Conservation (phyloP, 2,329 filamentous ascomycete species). For the Cercospora zeae-maydis region DNA sequence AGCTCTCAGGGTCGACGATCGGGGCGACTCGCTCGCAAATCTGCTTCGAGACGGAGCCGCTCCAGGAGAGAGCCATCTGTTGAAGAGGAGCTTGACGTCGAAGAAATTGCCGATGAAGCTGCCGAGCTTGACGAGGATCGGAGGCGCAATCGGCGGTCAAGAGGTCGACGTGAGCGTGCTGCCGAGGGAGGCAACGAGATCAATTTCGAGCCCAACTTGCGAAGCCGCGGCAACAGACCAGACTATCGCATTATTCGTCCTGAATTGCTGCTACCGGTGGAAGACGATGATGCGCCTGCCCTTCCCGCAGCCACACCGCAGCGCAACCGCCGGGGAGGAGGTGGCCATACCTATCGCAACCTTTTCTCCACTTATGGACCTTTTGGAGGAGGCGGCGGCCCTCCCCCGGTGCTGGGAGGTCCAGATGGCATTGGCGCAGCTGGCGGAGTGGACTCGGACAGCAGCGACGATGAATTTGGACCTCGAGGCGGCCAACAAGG, state of each 20-base stretch:
- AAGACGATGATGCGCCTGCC: constrained; percentile 67
- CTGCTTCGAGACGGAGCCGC: constrained; percentile 47
- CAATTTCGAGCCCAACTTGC: constrained; percentile 48
- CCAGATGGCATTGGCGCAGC: constrained; percentile 70
- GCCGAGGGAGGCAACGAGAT: constrained; percentile 28
- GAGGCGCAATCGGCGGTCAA: constrained; percentile 38
- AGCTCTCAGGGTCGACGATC: constrained; percentile 45
- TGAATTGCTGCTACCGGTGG: constrained; percentile 65
- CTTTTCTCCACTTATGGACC: constrained; percentile 89
- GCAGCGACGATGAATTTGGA: constrained; percentile 80
- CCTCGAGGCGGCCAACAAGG: constrained; percentile 55
- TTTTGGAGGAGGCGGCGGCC: constrained; percentile 80
- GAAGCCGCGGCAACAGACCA: constrained; percentile 65
- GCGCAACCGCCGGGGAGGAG: constrained; percentile 59
- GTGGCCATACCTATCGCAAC: constrained; percentile 65
- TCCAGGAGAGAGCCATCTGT: constrained; percentile 45
- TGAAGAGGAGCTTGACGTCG: constrained; percentile 45
- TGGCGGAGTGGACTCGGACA: constrained; percentile 86
- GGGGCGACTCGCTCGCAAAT: constrained; percentile 49
- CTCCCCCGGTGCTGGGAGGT: constrained; percentile 67
- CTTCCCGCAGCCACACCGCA: constrained; percentile 57
- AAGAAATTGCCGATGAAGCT: constrained; percentile 54
- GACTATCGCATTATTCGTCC: constrained; percentile 85
- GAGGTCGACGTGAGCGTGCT: constrained; percentile 33
- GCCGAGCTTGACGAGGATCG: constrained; percentile 56